Conservation (phyloP, 306 rosid genomes). For the Heteromeles arbutifolia region DNA sequence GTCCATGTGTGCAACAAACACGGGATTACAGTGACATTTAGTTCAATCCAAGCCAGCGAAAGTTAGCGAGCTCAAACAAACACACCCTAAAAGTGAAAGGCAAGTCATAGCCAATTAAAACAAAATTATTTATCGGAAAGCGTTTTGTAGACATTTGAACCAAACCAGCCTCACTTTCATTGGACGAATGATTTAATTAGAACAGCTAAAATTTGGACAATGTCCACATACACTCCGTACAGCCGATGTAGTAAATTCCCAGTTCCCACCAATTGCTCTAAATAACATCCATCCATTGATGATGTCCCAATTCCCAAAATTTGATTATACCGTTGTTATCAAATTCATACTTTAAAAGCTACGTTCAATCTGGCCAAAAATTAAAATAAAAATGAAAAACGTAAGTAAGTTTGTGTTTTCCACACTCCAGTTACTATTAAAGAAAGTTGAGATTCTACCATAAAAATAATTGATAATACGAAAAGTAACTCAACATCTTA, state of each 20-base stretch:
- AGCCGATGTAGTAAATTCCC: neutral
- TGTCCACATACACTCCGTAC: neutral
- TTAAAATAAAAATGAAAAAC: too few species aligned
- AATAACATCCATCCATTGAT: neutral
- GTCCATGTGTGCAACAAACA: too few species aligned
- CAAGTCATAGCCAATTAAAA: neutral
- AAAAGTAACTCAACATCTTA: too few species aligned
- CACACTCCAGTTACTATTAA: too few species aligned
- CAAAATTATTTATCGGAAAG: neutral
- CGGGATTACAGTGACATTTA: too few species aligned
- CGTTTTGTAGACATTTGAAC: neutral
- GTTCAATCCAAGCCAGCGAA: too few species aligned
- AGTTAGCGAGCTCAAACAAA: too few species aligned
- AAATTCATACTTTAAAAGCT: too few species aligned
- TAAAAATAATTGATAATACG: too few species aligned
- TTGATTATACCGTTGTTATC: neutral
- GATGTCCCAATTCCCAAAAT: neutral
- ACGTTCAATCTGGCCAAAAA: accelerated
- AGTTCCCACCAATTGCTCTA: neutral
- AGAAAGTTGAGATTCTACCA: too few species aligned
- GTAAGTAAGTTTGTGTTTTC: too few species aligned
- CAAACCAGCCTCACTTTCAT: neutral
- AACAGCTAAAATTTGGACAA: neutral
- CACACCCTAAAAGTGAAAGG: too few species aligned
- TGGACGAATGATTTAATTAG: neutral